A percentile compares a stretch with the other conserved stretches of the same genome.
Conservation (phyloP, 192 early-diverging fungal species). For the Coemansia sp. region DNA sequence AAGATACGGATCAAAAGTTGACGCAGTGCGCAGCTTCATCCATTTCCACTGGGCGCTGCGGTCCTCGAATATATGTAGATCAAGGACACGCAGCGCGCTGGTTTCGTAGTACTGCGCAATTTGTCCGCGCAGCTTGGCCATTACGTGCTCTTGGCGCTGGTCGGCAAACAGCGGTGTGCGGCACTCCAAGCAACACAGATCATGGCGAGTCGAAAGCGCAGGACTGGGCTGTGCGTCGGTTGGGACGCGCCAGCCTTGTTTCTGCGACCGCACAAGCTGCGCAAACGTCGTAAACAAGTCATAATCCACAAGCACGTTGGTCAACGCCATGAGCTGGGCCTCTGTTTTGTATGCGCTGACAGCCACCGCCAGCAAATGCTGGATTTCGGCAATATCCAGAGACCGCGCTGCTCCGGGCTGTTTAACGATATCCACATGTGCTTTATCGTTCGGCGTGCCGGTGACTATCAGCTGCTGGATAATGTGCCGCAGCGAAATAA, state of each 20-base stretch:
- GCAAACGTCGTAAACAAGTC: slow-evolving; percentile 49
- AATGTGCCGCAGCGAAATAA: slow-evolving; percentile 48
- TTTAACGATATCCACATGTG: background rate
- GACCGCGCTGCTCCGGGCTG: slow-evolving; percentile 18
- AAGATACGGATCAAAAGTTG: slow-evolving; percentile 22
- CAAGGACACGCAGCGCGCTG: slow-evolving; percentile 38
- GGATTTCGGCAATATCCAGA: slow-evolving; percentile 46
- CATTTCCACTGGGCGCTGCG: slow-evolving; percentile 47
- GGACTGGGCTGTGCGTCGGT: background rate
- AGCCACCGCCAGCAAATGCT: slow-evolving; percentile 47
- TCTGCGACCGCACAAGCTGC: slow-evolving; percentile 51
- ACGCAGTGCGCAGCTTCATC: slow-evolving; percentile 51
- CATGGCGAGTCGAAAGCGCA: slow-evolving; percentile 1
- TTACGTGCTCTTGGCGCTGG: slow-evolving; percentile 28
- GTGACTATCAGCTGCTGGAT: slow-evolving; percentile 48
- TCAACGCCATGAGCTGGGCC: slow-evolving; percentile 50
- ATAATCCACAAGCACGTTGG: slow-evolving; percentile 48
- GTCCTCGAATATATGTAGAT: slow-evolving; percentile 55
- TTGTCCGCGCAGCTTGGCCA: slow-evolving; percentile 35
- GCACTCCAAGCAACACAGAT: slow-evolving; percentile 31
- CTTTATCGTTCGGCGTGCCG: background rate
- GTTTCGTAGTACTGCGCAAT: slow-evolving; percentile 41
- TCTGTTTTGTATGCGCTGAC: slow-evolving; percentile 54
- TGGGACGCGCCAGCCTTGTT: slow-evolving; percentile 45
- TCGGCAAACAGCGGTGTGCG: slow-evolving; percentile 34